A percentile compares a stretch with the other conserved stretches of the same genome.
phyloP scores from a whole-genome alignment of 2,329 filamentous ascomycete species.

The Trichoderma aggressivum region DNA sequence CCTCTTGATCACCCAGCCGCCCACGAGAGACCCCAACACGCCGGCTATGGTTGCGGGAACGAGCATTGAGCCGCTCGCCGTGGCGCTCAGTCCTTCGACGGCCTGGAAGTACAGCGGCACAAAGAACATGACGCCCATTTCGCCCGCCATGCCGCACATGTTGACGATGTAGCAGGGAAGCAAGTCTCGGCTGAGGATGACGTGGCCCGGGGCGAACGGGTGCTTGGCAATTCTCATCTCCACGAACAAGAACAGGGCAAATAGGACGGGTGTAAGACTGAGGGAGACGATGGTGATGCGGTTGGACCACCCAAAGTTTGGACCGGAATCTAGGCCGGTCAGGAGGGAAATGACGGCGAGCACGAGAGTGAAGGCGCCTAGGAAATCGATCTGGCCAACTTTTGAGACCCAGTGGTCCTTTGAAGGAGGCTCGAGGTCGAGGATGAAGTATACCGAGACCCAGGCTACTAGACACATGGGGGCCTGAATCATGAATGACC shows the following conservation, averaged over 20 bases:
- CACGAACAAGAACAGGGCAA: slow-evolving; percentile 63
- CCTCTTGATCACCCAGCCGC: slow-evolving; percentile 64
- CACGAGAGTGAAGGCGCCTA: slow-evolving; percentile 65
- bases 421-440: slow-evolving; percentile 59
- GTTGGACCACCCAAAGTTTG: slow-evolving; percentile 66
- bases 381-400: slow-evolving; percentile 66
- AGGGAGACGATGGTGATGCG: slow-evolving; percentile 57
- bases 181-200: slow-evolving; percentile 66
- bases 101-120: slow-evolving; percentile 78
- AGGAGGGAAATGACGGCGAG: slow-evolving; percentile 63
- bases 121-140: slow-evolving; percentile 62
- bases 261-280: slow-evolving; percentile 53
- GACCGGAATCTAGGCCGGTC: slow-evolving; percentile 68
- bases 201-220: slow-evolving; percentile 71
- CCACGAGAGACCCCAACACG: slow-evolving; percentile 61
- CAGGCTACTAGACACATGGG: slow-evolving; percentile 67
- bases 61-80: slow-evolving; percentile 60
- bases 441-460: slow-evolving; percentile 56
- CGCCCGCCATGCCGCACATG: slow-evolving; percentile 64
- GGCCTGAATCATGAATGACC: slow-evolving; percentile 68
- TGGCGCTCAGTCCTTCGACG: slow-evolving; percentile 61
- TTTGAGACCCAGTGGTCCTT: slow-evolving; percentile 65
- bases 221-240: slow-evolving; percentile 65
- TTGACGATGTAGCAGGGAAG: slow-evolving; percentile 68
- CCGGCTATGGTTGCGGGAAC: slow-evolving; percentile 62